Evolutionary conservation across 2,329 filamentous ascomycete species (phyloP).

Genomic region (Fusarium beomiforme): DNA sequence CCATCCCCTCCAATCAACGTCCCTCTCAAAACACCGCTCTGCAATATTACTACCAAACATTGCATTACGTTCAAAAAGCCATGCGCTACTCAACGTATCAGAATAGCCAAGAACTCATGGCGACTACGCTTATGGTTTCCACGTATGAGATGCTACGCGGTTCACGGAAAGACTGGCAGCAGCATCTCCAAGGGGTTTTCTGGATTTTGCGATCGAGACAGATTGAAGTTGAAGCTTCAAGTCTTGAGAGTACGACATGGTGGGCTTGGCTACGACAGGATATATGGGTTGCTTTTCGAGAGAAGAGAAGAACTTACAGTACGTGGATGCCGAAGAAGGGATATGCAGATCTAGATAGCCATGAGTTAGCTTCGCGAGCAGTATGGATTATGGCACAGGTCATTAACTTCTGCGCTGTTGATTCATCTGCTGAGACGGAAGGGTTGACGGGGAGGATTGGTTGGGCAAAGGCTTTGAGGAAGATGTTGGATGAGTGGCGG

Average conservation of each 20-base stretch:
- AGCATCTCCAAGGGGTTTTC: slow-evolving; percentile 71
- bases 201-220: slow-evolving; percentile 72
- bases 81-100: slow-evolving; percentile 68
- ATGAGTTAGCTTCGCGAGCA: slow-evolving; percentile 63
- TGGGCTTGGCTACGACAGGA: slow-evolving; percentile 75
- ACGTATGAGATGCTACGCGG: slow-evolving; percentile 75
- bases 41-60: slow-evolving; percentile 69
- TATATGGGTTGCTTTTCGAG: slow-evolving; percentile 71
- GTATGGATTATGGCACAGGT: slow-evolving; percentile 66
- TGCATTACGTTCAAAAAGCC: slow-evolving; percentile 69
- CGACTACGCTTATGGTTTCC: slow-evolving; percentile 68
- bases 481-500: slow-evolving; percentile 46
- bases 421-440: slow-evolving; percentile 4
- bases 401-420: slow-evolving; percentile 61
- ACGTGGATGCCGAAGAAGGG: slow-evolving; percentile 66
- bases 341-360: slow-evolving; percentile 57
- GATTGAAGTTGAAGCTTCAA: slow-evolving; percentile 67
- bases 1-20: not conserved
- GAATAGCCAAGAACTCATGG: slow-evolving; percentile 65
- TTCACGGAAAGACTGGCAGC: slow-evolving; percentile 61
- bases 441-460: not conserved
- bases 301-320: slow-evolving; percentile 64
- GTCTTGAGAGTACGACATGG: slow-evolving; percentile 68
- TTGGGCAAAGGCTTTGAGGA: slow-evolving; percentile 26
- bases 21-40: slow-evolving; percentile 42